These are phyloP conservation scores for Uronychia setigera DNA, from an alignment of 73 alveolate genomes.

Conservation along the genomic window DNA sequence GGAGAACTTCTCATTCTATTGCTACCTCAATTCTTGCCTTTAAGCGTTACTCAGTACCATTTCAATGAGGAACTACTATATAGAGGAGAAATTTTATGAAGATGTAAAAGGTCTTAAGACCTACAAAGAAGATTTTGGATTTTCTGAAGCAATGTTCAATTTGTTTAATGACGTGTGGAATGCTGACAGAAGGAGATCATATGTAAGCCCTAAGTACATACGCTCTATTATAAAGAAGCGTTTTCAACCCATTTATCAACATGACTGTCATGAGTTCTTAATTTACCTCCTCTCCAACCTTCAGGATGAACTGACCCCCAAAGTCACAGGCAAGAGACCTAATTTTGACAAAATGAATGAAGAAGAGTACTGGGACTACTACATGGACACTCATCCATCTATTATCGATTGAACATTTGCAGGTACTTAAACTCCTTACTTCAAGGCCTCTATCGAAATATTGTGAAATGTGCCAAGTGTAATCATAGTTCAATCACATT, in stretches of 20 bases:
- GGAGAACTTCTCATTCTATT: conserved; percentile 34
- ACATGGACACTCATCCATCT: conserved; percentile 37
- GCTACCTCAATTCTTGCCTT: conserved; percentile 51
- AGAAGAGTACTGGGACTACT: conserved; percentile 34
- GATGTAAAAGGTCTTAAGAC: conserved; percentile 3
- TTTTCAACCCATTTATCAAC: conserved; percentile 47
- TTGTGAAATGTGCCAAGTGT: conserved; percentile 44
- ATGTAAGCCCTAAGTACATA: neutral
- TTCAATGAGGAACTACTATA: conserved; percentile 15
- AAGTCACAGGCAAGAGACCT: neutral
- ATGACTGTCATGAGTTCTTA: conserved; percentile 62
- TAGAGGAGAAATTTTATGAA: conserved; percentile 17
- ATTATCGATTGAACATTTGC: conserved; percentile 34
- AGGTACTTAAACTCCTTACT: conserved; percentile 2
- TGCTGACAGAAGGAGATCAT: neutral
- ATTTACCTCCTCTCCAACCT: conserved; percentile 33
- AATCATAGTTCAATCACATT: conserved; percentile 24
- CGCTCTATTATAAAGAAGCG: neutral
- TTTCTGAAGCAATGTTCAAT: conserved; percentile 18
- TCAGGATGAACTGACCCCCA: conserved; percentile 52
- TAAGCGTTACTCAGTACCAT: conserved; percentile 33
- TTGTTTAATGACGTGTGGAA: conserved; percentile 37
- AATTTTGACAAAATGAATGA: conserved; percentile 21
- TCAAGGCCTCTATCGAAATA: conserved; percentile 36
- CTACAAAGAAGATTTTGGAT: conserved; percentile 17